Evolutionary conservation across 345 rosid species (phyloP).

Genomic region (Acer yangbiense): DNA sequence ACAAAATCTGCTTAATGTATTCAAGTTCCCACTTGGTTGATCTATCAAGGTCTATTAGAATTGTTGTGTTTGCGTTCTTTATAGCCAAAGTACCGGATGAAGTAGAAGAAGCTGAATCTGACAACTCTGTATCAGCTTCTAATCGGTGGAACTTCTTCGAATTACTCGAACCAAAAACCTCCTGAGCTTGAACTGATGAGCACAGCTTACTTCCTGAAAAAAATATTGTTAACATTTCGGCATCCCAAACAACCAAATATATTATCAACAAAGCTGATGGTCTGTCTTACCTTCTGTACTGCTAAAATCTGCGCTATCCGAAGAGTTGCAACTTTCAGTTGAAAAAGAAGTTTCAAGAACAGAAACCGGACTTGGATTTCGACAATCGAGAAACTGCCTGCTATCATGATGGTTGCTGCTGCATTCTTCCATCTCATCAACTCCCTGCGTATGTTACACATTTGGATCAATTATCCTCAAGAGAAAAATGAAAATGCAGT

Average conservation of each 20-base stretch:
- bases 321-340: constrained; percentile 63
- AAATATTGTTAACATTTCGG: constrained; percentile 16
- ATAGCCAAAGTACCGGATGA: constrained; percentile 36
- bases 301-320: constrained; percentile 56
- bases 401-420: constrained; percentile 38
- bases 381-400: constrained; percentile 30
- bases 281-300: constrained; percentile 46
- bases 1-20: constrained; percentile 64
- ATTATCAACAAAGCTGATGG: not conserved
- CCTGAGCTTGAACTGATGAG: constrained; percentile 55
- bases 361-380: constrained; percentile 76
- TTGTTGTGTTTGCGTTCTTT: constrained; percentile 19
- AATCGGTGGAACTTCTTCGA: constrained; percentile 33
- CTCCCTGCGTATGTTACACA: constrained; percentile 41
- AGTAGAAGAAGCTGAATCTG: constrained; percentile 73
- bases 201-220: constrained; percentile 58
- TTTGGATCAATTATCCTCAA: constrained; percentile 11
- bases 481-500: not conserved
- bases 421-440: constrained; percentile 51
- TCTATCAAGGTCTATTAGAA: constrained; percentile 24
- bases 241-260: not conserved
- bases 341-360: constrained; percentile 61
- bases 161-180: constrained; percentile 42
- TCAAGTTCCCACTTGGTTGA: constrained; percentile 59
- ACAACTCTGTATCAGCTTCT: constrained; percentile 58